Base-by-base conservation (phyloP, 73 alveolate species). In the Symbiodinium natans region DNA sequence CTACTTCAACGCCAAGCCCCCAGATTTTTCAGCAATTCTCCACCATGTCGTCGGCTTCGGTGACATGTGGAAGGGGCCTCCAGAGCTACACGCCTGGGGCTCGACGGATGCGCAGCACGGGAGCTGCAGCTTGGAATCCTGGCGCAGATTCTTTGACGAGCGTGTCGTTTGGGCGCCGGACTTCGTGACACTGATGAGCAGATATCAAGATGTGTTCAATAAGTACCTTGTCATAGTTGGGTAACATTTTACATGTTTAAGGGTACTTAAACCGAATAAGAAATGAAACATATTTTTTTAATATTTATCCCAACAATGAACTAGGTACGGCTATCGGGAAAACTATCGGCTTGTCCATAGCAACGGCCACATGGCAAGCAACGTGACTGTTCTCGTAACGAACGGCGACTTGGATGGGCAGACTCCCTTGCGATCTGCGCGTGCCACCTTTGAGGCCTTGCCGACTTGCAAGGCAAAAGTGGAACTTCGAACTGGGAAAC, bases 321-420 rank as follows among this genome's bases (percentile, higher is more conserved):
- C n/a, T n/a, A n/a, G n/a, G 59, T 6, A 73, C 41, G 84, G 84
- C 84, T 74, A 74, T 74, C 84, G 84, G 23, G 84, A 74, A 31
- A 74, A 34, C 9, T n/a, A 41, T n/a, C 43, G 31, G 31, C 84
- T 74, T n/a, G 84, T 74, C 84, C 84, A 74, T 34, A 74, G 84
- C 48, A 31, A 74, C 84, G 84, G 84, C 8, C 84, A 74, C 41
- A 27, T 43, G 1, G 41, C 43, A 43, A 74, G 84, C 29, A 74
- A 74, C 41, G 84, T 74, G 43, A 74, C 84, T 4, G 84, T 74
- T n/a, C 84, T 74, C 84, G 84, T 74, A 29, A 74, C 84, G 43
- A 74, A 74, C 27, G 84, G 84, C 42, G 84, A 74, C 84, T 74
- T 74, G 84, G 84, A 74, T 74, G 84, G 84, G 84, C 84, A 31